These are phyloP conservation scores for Venturia nashicola DNA, from an alignment of 2,329 filamentous ascomycete species.

Conservation along the genomic window DNA sequence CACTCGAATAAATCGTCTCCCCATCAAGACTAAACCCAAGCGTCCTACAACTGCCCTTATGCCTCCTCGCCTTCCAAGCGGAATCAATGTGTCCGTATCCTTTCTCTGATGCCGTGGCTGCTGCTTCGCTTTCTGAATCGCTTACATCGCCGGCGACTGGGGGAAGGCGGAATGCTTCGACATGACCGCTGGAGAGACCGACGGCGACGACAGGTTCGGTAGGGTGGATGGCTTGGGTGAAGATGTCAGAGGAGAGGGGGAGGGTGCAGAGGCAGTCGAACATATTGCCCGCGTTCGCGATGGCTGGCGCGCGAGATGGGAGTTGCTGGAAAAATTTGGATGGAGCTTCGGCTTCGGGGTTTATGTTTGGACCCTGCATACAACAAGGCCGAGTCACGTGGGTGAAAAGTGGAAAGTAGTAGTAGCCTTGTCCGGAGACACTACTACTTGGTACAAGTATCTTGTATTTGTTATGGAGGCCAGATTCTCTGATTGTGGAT, in stretches of 20 bases:
- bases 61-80: slow-evolving; percentile 73
- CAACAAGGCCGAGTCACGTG: background rate
- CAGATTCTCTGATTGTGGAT: too few species aligned
- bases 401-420: background rate
- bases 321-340: background rate
- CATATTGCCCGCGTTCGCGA: slow-evolving; percentile 38
- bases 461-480: too few species aligned
- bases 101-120: slow-evolving; percentile 32
- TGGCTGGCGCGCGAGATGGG: background rate
- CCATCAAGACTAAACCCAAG: slow-evolving; percentile 73
- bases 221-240: slow-evolving; percentile 79
- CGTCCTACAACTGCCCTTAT: slow-evolving; percentile 86
- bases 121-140: slow-evolving; percentile 36
- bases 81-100: slow-evolving; percentile 70
- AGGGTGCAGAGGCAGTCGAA: slow-evolving; percentile 88
- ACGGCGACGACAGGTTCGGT: slow-evolving; percentile 73
- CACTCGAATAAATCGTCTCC: slow-evolving; percentile 47
- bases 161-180: slow-evolving; percentile 68
- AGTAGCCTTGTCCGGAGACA: too few species aligned
- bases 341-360: background rate
- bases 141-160: slow-evolving; percentile 37
- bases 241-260: slow-evolving; percentile 74
- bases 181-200: slow-evolving; percentile 73
- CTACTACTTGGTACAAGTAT: too few species aligned
- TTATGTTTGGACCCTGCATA: background rate